These are phyloP conservation scores for Ophiobolus disseminans DNA, from an alignment of 2,329 filamentous ascomycete genomes.

Conservation along the genomic window DNA sequence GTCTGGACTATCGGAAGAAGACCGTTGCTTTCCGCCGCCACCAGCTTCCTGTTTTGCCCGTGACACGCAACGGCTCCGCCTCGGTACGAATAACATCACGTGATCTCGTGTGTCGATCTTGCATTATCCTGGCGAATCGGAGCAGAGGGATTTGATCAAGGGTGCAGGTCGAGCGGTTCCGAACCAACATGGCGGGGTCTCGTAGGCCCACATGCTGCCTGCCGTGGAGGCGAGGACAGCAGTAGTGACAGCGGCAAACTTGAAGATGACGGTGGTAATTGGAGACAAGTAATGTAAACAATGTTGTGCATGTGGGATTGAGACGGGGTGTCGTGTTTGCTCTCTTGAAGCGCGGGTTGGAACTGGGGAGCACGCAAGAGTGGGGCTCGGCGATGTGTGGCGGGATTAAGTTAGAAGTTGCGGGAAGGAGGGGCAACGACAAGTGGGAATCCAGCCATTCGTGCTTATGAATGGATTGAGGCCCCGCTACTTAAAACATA, in stretches of 20 bases:
- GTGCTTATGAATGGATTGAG: constrained; percentile 39
- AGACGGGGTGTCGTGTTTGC: too few species aligned
- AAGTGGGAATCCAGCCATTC: constrained; percentile 32
- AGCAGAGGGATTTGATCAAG: constrained; percentile 5
- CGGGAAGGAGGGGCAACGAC: constrained; percentile 34
- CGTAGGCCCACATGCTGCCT: constrained; percentile 14
- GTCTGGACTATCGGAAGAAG: constrained; percentile 3
- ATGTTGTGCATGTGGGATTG: too few species aligned
- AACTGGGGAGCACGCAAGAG: constrained; percentile 5
- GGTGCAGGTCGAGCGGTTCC: constrained; percentile 17
- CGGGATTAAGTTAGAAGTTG: constrained; percentile 28
- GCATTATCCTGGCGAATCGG: constrained; percentile 15
- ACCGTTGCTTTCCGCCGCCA: constrained; percentile 7
- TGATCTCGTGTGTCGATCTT: constrained; percentile 19
- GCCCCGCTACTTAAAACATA: constrained; percentile 33
- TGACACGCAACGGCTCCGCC: neutral
- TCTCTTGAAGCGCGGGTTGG: too few species aligned
- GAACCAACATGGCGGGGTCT: constrained; percentile 18
- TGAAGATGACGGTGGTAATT: too few species aligned
- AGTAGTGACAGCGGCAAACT: neutral
- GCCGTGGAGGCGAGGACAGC: constrained; percentile 1
- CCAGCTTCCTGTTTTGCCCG: constrained; percentile 12
- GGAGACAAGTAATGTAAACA: too few species aligned
- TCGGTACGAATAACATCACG: constrained; percentile 13
- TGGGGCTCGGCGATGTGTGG: constrained; percentile 22